Base-by-base conservation (phyloP, 352 stramenopile genomes). In the Phytopythium chamaehyphon region DNA sequence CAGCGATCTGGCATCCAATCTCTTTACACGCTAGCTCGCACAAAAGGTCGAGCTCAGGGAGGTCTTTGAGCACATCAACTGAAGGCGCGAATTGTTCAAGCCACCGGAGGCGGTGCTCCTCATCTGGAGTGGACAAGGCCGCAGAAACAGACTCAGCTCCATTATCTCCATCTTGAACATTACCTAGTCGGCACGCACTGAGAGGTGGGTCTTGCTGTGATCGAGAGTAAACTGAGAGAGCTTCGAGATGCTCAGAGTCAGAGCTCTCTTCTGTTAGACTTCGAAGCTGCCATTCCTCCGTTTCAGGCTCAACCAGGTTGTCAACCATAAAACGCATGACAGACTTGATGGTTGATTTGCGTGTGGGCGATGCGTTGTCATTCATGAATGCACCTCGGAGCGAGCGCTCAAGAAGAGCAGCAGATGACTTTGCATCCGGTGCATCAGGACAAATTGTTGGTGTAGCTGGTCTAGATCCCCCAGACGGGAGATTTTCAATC, bases 41-140 rank as follows among this genome's bases (percentile, higher is more conserved):
- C 35, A 85, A 63, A 35, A 82, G 57, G 23, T 67, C 64, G 38
- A 85, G 57, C 45, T 85, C 73, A 2, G 73, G 62, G 15, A 71
- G 53, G 24, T 74, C 56, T 54, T 55, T 70, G 40, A 86, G 67
- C 24, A 62, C 52, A 15, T 57, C 66, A 24, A 75, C 9, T 9
- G 28, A 33, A 33, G 28, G 51, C 36, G 65, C 65, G 15, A 63
- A 65, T 23, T 70, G 45, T 21, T 71, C 48, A 39, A 86, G 67
- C 38, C 55, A 66, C 12, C 68, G 44, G 36, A 86, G 28, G 2
- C 78, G 67, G n/a, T 51, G 28, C 16, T 53, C 46, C 55, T 87
- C 78, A 38, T 79, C 66, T 10, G 40, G 45, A 23, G 73, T 66
- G 6, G 79, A 57, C 8, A 73, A 75, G 33, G 59, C 48, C 8